Percentiles rank a stretch among this genome's conserved stretches.
phyloP scores from a whole-genome alignment of 139 green algal genomes.

The Tetradesmus lagerheimii region DNA sequence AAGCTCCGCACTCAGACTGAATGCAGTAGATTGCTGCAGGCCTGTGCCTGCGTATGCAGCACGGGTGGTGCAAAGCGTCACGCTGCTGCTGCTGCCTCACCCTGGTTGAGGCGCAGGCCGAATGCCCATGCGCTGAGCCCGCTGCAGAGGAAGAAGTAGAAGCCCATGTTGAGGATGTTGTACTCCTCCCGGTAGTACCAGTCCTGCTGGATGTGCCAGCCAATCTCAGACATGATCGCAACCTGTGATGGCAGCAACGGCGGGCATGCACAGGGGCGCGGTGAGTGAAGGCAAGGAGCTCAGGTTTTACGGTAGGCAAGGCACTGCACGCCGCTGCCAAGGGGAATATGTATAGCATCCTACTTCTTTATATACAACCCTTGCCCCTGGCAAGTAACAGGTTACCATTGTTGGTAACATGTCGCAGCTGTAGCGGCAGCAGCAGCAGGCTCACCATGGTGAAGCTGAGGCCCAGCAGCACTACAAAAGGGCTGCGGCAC shows the following conservation, averaged over 20 bases:
- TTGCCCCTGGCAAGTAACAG: too few species aligned
- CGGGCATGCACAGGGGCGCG: too few species aligned
- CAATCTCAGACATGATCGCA: constrained; percentile 6
- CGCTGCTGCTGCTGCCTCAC: background rate
- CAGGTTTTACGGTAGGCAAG: too few species aligned
- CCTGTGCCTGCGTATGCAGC: background rate
- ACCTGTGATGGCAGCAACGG: background rate
- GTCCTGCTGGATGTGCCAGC: constrained; percentile 13
- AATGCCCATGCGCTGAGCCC: constrained; percentile 15
- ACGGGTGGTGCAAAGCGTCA: too few species aligned
- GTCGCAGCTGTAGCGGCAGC: too few species aligned
- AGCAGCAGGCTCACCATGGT: constrained; percentile 8
- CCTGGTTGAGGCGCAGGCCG: background rate
- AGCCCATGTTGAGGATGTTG: constrained; percentile 28
- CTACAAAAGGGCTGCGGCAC: background rate
- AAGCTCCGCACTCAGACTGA: too few species aligned
- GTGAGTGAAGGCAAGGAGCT: too few species aligned
- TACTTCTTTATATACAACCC: too few species aligned
- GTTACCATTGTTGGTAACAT: too few species aligned
- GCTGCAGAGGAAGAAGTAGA: constrained; percentile 33
- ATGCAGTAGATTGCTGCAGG: too few species aligned
- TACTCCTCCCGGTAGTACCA: constrained; percentile 31
- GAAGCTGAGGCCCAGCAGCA: background rate
- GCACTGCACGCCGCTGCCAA: too few species aligned
- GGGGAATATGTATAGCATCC: too few species aligned